Base-by-base conservation (phyloP, 768 basidiomycete genomes). In the Sistotremastrum suecicum region DNA sequence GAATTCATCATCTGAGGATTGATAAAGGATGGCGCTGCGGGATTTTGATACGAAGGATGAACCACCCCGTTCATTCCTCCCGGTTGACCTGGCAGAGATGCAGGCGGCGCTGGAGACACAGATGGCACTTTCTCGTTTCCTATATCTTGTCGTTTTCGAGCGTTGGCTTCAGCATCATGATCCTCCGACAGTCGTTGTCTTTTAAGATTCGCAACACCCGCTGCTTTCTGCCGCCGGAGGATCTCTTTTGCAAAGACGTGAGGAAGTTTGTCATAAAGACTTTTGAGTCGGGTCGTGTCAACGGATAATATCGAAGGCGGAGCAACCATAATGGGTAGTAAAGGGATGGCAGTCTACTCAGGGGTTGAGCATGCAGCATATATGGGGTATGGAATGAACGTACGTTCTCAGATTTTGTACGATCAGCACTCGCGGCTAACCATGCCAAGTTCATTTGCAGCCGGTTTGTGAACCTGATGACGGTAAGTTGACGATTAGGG, bases 401-500 rank as follows among this genome's bases (percentile, higher is more conserved):
- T 63, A 77, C 76, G 36, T 62, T 65, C 54, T 65, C 67, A 42
- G 67, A 68, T 39, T 59, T 66, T 11, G 68, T 20, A 20, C 20
- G 68, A 52, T 85, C 82, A 37, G 75, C 78, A n/a, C 72, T 74
- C 12, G 75, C 71, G 40, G 80, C 80, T 51, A 85, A 60, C 77
- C 78, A 85, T 2, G 71, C 64, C 9, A 87, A 66, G 58, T 86
- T 87, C 32, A 76, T 71, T 53, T 85, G 80, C 37, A 87, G 60
- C 41, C 83, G 74, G 8, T 47, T 44, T 3, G 71, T 60, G 60
- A 75, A 85, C 56, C 84, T 85, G 52, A 31, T 41, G 28, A 36
- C 28, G 8, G 37, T 47, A 52, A 43, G 28, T 10, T 11, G 10
- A 42, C 36, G 29, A 34, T n/a, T 29, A 43, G 12, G 11, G 46